phyloP scores from a whole-genome alignment of 2,329 filamentous ascomycete species.

The Fusarium oligoseptatum region DNA sequence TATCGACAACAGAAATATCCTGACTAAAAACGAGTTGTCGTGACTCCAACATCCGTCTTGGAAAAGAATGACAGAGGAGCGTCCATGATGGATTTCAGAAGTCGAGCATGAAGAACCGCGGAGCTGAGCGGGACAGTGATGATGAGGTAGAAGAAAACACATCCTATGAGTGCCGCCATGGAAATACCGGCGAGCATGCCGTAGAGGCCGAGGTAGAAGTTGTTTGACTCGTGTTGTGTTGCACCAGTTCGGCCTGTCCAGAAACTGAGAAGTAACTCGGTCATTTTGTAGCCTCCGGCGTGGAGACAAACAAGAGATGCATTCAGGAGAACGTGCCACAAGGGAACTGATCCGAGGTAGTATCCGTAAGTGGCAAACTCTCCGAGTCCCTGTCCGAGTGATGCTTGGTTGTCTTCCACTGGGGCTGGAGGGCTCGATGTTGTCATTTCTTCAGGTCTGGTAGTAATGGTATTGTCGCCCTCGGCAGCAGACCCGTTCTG shows the following conservation, averaged over 20 bases:
- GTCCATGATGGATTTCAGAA: constrained; percentile 17
- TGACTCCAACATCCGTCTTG: constrained; percentile 51
- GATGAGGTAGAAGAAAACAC: constrained; percentile 13
- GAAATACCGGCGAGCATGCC: constrained; percentile 22
- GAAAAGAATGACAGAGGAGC: constrained; percentile 56
- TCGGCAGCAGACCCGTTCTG: constrained; percentile 1
- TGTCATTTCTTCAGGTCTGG: neutral
- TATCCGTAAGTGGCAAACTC: constrained; percentile 21
- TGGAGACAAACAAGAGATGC: constrained; percentile 6
- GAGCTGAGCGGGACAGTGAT: constrained; percentile 13
- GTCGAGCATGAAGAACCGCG: constrained; percentile 24
- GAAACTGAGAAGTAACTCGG: constrained; percentile 28
- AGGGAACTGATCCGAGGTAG: constrained; percentile 19
- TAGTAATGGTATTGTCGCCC: neutral
- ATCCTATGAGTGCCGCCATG: constrained; percentile 10
- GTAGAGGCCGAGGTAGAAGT: constrained; percentile 31
- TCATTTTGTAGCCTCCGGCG: constrained; percentile 28
- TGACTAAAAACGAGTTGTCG: constrained; percentile 58
- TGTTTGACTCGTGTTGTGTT: constrained; percentile 17
- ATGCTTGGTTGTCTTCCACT: neutral
- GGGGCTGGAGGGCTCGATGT: constrained; percentile 9
- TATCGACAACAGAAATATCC: constrained; percentile 54
- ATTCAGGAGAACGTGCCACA: constrained; percentile 8
- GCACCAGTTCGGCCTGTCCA: constrained; percentile 22
- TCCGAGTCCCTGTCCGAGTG: neutral